Evolutionary conservation across 1,284 basidiomycete species (phyloP).

Genomic region (Phenoliferia sp.): DNA sequence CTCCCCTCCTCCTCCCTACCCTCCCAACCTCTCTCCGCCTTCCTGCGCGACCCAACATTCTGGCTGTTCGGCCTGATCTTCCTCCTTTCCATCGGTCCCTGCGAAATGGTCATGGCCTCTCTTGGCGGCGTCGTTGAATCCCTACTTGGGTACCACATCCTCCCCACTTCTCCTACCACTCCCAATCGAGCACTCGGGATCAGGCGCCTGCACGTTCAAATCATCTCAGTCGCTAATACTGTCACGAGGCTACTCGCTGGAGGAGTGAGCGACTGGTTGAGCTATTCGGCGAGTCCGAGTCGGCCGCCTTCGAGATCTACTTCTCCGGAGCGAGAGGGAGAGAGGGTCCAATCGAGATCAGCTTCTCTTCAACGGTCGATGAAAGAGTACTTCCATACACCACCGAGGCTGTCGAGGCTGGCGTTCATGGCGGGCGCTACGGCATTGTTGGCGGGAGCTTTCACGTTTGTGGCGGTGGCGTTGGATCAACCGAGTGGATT

Average conservation of each 20-base stretch:
- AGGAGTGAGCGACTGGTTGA: conserved; percentile 29
- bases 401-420: conserved; percentile 16
- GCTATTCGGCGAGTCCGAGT: conserved; percentile 3
- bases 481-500: conserved; percentile 14
- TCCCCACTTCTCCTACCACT: neutral
- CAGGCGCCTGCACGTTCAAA: conserved; percentile 29
- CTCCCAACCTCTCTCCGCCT: neutral
- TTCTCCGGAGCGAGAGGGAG: neutral
- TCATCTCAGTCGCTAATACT: conserved; percentile 32
- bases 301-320: neutral
- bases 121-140: conserved; percentile 30
- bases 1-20: neutral
- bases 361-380: neutral
- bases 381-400: neutral
- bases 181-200: conserved; percentile 14
- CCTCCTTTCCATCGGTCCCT: conserved; percentile 25
- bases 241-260: conserved; percentile 31
- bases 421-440: conserved; percentile 20
- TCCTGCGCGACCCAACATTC: conserved; percentile 13
- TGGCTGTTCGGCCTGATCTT: conserved; percentile 33
- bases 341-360: neutral
- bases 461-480: conserved; percentile 14
- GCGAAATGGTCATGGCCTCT: conserved; percentile 18
- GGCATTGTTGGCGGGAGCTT: conserved; percentile 15
- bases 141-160: conserved; percentile 13